These are phyloP conservation scores for Panicum virgatum DNA, from an alignment of 202 grass and related monocot species.

Conservation along the genomic window DNA sequence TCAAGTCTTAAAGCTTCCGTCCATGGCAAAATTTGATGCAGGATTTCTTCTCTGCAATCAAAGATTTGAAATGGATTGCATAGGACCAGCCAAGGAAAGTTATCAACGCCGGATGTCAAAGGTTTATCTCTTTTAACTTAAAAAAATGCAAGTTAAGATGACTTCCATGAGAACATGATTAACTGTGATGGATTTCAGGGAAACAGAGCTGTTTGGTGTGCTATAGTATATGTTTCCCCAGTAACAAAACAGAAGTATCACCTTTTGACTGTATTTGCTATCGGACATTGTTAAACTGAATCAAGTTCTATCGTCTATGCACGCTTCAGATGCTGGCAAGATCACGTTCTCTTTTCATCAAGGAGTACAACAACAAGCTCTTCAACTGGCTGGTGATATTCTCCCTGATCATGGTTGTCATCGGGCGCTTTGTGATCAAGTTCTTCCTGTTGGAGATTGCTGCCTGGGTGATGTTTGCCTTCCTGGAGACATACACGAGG, in stretches of 20 bases:
- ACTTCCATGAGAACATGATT: neutral
- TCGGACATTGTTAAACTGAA: slow-evolving; percentile 17
- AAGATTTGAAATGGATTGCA: slow-evolving; percentile 72
- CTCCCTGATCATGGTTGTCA: slow-evolving; percentile 74
- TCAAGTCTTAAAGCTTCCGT: slow-evolving; percentile 87
- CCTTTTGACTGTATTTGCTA: neutral
- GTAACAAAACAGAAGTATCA: neutral
- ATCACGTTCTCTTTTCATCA: slow-evolving; percentile 73
- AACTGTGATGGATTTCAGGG: neutral
- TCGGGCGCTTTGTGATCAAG: slow-evolving; percentile 79
- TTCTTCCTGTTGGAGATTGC: slow-evolving; percentile 73
- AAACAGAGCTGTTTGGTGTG: neutral
- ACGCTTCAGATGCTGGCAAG: slow-evolving; percentile 70
- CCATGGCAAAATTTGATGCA: slow-evolving; percentile 96
- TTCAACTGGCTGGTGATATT: slow-evolving; percentile 88
- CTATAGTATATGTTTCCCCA: neutral
- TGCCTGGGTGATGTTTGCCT: slow-evolving; percentile 86
- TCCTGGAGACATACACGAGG: slow-evolving; percentile 84
- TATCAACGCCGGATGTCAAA: slow-evolving; percentile 72
- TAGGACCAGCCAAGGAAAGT: slow-evolving; percentile 72
- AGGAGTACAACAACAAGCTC: slow-evolving; percentile 88
- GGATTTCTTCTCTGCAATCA: slow-evolving; percentile 78
- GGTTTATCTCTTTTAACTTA: slow-evolving; percentile 42
- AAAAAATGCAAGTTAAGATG: neutral
- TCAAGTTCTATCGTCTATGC: neutral